Conservation (phyloP, 2,329 filamentous ascomycete species). For the Paracorniculantispora psalliotae region DNA sequence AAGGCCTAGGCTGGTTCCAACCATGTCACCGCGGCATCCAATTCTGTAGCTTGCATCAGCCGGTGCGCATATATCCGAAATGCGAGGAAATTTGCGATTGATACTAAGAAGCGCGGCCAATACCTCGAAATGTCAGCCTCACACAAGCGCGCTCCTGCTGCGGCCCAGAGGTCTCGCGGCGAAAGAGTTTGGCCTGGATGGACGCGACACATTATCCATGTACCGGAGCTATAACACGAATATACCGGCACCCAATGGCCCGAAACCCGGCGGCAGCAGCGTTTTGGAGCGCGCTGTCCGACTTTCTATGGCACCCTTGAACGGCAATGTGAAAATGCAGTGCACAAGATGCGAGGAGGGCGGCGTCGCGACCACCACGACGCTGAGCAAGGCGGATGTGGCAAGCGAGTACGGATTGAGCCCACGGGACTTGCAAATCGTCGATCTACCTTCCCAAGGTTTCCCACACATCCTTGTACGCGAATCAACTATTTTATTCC, state of each 20-base stretch:
- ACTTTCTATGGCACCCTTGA: constrained; percentile 3
- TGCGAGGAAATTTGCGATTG: not conserved
- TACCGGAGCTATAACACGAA: not conserved
- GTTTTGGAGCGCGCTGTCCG: not conserved
- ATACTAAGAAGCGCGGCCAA: not conserved
- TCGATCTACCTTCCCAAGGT: constrained; percentile 29
- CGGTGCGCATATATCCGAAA: not conserved
- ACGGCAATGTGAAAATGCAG: constrained; percentile 7
- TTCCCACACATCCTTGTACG: constrained; percentile 30
- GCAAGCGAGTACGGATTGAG: constrained; percentile 13
- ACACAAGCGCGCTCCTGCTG: not conserved
- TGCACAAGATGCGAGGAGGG: constrained; percentile 6
- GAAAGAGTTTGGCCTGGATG: not conserved
- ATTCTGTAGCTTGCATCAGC: not conserved
- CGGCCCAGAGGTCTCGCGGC: not conserved
- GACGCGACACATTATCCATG: not conserved
- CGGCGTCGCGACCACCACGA: constrained; percentile 3
- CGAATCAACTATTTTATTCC: constrained; percentile 27
- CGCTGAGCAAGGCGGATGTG: constrained; percentile 16
- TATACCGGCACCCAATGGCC: not conserved
- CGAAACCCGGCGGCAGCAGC: not conserved
- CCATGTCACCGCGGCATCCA: not conserved
- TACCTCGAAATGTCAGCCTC: not conserved
- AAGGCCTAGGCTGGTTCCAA: not conserved
- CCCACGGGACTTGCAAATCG: constrained; percentile 27